Evolutionary conservation across 306 rosid genomes (phyloP), one percentile per base, ranked within the genome.

Genomic region (Pterocarpus santalinus): DNA sequence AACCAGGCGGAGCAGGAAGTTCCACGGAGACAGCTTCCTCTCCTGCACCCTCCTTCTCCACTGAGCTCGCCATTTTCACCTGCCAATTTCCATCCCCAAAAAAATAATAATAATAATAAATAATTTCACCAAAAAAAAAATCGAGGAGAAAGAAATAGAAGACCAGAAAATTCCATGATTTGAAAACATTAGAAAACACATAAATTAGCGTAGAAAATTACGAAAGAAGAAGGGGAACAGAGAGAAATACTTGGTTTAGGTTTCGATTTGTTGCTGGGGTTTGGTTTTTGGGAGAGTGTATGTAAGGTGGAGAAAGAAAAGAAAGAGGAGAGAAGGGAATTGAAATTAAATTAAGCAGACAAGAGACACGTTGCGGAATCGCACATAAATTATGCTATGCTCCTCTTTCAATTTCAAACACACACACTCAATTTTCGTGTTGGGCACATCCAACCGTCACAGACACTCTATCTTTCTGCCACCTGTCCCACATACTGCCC

Each of bases 1-100:
- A 95, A 82, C 97, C 98, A 86, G 94, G 75, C 69, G 99, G 99
- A 85, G 99, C 99, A 60, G 98, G 97, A 4, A 95, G 90, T 81
- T 95, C 99, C 51, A 95, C 12, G 72, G 98, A 93, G 73, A 95
- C 81, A 83, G 90, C 76, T 79, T 93, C 99, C 53, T 94, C 95
- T 46, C 67, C 86, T 61, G 72, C 78, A 65, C 41, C 57, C 82
- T 88, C 92, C 80, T 87, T 89, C 84, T 91, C 92, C 84, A 88
- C 94, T 84, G 95, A 85, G 75, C 83, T 90, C 86, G 96, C 91
- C 99, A 95, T 91, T 87, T 72, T 82, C 85, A 86, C 96, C 98
- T 90, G 61, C 78, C 65, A 81, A 90, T 76, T 84, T 78, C 38
- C 82, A 34, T 32, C 11, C 28, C 3, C 43, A 39, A 38, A 69